Evolutionary conservation across 2,329 filamentous ascomycete genomes (phyloP), one percentile per base, ranked within the genome.

Genomic region (Ilyonectria sp.): DNA sequence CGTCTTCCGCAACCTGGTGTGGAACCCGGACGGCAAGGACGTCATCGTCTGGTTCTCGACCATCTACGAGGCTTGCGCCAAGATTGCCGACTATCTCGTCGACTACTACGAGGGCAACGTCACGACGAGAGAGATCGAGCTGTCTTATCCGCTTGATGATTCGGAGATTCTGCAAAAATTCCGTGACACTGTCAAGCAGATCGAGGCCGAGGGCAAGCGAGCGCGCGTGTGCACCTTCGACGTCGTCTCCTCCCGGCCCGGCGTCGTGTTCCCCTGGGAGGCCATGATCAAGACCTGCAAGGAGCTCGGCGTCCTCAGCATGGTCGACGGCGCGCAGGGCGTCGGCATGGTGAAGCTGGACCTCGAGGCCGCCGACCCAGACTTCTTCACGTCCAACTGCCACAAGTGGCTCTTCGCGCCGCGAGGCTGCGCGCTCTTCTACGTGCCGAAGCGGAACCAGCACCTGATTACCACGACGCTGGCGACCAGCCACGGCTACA

Each of bases 341-440:
- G 82, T 97, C 26, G 95, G 95, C 2, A 92, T 96, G 80, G 86
- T 97, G 8, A 84, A 87, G 1, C 79, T 98, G 8, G 89, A 97
- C 79, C 81, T 98, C 15, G 70, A 77, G 0, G 79, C 81, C 4
- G 82, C 94, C 3, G 88, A 94, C 69, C 91, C 94, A 0, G 95
- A 98, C 79, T 98, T 97, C 82, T 93, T 97, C 76, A 87, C 95
- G 15, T 92, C 87, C 62, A 98, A 98, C 79, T 93, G 91, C 74
- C 93, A 97, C 83, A 97, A 97, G 84, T 98, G 95, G 95, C 89
- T 98, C 8, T 91, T 90, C 76, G 89, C 90, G 1, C 95, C 95
- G 1, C 90, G 95, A 35, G 92, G 91, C 17, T 94, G 92, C 77
- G 94, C 94, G 3, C 84, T 96, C 4, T 89, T 98, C 71, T 92